Evolutionary conservation across 2,329 filamentous ascomycete species (phyloP).

Genomic region (Colletotrichum sp.): DNA sequence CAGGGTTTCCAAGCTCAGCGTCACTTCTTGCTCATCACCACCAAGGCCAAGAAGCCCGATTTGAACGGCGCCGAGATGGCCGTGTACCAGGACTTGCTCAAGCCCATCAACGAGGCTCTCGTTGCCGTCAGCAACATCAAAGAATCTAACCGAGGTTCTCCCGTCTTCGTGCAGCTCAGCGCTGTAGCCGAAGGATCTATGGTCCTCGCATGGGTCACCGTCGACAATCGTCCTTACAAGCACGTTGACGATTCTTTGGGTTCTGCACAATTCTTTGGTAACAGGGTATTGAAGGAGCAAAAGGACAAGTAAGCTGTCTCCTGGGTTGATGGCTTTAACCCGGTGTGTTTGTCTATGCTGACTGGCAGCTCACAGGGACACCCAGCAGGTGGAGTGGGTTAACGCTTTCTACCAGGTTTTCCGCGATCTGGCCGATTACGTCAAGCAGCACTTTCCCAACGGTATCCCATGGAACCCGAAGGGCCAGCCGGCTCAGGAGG

Average conservation of each 20-base stretch:
- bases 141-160: slow-evolving; percentile 78
- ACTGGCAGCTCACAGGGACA: slow-evolving; percentile 62
- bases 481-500: slow-evolving; percentile 75
- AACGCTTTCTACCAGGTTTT: slow-evolving; percentile 93
- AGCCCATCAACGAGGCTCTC: slow-evolving; percentile 85
- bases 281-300: slow-evolving; percentile 88
- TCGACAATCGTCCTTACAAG: slow-evolving; percentile 82
- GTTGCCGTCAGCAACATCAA: slow-evolving; percentile 80
- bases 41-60: slow-evolving; percentile 91
- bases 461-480: slow-evolving; percentile 88
- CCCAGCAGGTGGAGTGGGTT: slow-evolving; percentile 84
- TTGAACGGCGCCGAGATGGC: slow-evolving; percentile 63
- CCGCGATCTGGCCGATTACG: slow-evolving; percentile 81
- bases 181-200: slow-evolving; percentile 91
- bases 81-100: slow-evolving; percentile 77
- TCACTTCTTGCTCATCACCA: slow-evolving; percentile 85
- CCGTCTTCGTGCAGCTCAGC: slow-evolving; percentile 81
- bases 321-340: neutral
- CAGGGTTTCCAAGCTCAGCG: slow-evolving; percentile 83
- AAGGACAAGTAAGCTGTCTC: slow-evolving; percentile 65
- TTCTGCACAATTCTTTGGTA: slow-evolving; percentile 91
- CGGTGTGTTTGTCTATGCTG: neutral
- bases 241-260: slow-evolving; percentile 84
- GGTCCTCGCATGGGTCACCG: slow-evolving; percentile 87
- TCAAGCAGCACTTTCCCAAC: slow-evolving; percentile 80